Percentiles rank a stretch among this genome's conserved stretches.
Conservation (phyloP, 345 rosid species). For the Eucalyptus sp. region DNA sequence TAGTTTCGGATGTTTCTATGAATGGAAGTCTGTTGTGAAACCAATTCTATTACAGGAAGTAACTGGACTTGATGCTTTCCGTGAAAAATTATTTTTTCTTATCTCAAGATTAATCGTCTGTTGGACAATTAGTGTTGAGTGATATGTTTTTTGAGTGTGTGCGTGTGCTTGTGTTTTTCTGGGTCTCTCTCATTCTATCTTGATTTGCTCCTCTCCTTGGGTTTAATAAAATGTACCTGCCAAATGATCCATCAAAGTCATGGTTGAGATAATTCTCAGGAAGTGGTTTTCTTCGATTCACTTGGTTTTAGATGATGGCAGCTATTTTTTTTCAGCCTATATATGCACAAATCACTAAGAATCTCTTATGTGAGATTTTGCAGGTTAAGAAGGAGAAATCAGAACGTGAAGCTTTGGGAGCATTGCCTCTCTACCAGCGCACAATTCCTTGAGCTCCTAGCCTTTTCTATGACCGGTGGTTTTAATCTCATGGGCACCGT, state of each 20-base stretch:
- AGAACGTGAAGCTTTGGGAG: slow-evolving; percentile 40
- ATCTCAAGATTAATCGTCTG: not conserved
- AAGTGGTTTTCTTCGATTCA: not conserved
- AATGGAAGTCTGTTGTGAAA: not conserved
- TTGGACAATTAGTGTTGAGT: not conserved
- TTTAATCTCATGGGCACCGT: not conserved
- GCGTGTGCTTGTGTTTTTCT: not conserved
- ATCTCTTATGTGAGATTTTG: not conserved
- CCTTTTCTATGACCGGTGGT: not conserved
- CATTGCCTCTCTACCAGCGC: slow-evolving; percentile 35
- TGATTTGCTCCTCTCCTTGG: not conserved
- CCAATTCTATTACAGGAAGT: not conserved
- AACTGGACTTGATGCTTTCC: not conserved
- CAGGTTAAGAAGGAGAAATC: slow-evolving; percentile 38
- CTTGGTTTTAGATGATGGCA: not conserved
- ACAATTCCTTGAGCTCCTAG: slow-evolving; percentile 16
- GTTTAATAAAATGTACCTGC: not conserved
- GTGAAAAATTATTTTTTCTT: not conserved
- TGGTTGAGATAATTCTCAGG: not conserved
- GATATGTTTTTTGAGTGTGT: not conserved
- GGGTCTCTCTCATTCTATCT: not conserved
- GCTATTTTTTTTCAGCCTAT: not conserved
- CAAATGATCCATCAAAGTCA: not conserved
- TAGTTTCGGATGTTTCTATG: not conserved
- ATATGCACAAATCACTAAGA: not conserved